Conservation (phyloP, 2,329 filamentous ascomycete genomes). For the Claviceps purpurea region DNA sequence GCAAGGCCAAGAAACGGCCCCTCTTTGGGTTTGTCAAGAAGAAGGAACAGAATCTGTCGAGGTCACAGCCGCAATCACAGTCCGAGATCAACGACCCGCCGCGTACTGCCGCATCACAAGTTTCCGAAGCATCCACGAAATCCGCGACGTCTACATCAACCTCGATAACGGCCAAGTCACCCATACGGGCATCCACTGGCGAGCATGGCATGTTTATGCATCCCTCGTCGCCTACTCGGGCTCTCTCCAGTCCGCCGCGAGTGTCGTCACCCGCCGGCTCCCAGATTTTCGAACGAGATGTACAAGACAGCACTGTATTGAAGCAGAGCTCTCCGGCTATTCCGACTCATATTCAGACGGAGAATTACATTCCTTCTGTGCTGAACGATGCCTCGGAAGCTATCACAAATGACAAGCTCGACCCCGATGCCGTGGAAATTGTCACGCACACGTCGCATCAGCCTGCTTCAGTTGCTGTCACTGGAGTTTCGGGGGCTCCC, state of each 20-base stretch:
- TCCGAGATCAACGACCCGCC: conserved; percentile 21
- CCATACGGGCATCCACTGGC: conserved; percentile 14
- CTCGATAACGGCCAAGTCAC: conserved; percentile 24
- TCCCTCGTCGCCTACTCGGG: conserved; percentile 52
- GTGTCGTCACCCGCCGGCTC: conserved; percentile 65
- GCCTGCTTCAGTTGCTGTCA: conserved; percentile 57
- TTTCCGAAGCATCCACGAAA: neutral
- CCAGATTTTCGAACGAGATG: conserved; percentile 87
- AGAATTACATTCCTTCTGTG: conserved; percentile 85
- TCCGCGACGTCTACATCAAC: neutral
- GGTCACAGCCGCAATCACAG: conserved; percentile 23
- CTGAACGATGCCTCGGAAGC: conserved; percentile 83
- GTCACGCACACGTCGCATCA: conserved; percentile 78
- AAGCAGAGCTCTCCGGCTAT: conserved; percentile 71
- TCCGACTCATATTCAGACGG: conserved; percentile 82
- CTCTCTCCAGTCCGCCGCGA: conserved; percentile 57
- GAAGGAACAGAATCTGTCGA: conserved; percentile 31
- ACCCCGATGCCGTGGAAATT: conserved; percentile 86
- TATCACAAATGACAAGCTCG: conserved; percentile 74
- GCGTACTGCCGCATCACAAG: conserved; percentile 6
- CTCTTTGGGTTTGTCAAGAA: conserved; percentile 52
- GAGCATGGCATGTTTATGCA: conserved; percentile 29
- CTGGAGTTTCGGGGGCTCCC: conserved; percentile 25
- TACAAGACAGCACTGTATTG: conserved; percentile 63
- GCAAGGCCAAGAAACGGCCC: conserved; percentile 38